Evolutionary conservation across 1,284 basidiomycete genomes (phyloP).

Genomic region (Volvariella volvacea): DNA sequence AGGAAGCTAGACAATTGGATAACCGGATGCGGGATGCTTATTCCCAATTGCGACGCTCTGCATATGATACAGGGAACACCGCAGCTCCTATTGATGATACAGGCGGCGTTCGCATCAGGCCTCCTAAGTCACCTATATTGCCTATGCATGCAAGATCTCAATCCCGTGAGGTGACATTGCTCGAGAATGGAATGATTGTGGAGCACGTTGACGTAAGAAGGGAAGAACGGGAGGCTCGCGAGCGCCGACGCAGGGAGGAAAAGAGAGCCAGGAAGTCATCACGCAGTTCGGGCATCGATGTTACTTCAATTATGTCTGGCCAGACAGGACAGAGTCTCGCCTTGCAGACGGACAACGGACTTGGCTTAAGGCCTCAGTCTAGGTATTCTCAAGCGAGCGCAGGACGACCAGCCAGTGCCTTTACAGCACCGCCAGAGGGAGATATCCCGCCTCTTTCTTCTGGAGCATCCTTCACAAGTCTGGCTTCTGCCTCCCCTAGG

Average conservation of each 20-base stretch:
- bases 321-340: slow-evolving; percentile 39
- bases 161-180: slow-evolving; percentile 68
- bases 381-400: slow-evolving; percentile 54
- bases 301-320: slow-evolving; percentile 59
- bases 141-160: slow-evolving; percentile 38
- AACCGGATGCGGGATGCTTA: slow-evolving; percentile 72
- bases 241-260: slow-evolving; percentile 63
- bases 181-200: slow-evolving; percentile 82
- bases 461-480: slow-evolving; percentile 70
- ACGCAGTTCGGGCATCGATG: slow-evolving; percentile 59
- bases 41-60: slow-evolving; percentile 67
- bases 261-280: slow-evolving; percentile 67
- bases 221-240: slow-evolving; percentile 68
- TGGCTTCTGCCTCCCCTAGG: slow-evolving; percentile 60
- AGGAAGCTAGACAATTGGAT: slow-evolving; percentile 69
- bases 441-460: slow-evolving; percentile 61
- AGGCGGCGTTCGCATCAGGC: slow-evolving; percentile 61
- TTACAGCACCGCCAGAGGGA: slow-evolving; percentile 53
- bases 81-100: slow-evolving; percentile 44
- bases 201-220: slow-evolving; percentile 79
- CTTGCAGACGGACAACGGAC: slow-evolving; percentile 52
- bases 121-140: slow-evolving; percentile 37
- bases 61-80: slow-evolving; percentile 54
- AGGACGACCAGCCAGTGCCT: slow-evolving; percentile 55
- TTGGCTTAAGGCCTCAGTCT: slow-evolving; percentile 46